These are phyloP conservation scores for Cornus suecica DNA, from an alignment of 148 eudicot genomes.

Conservation along the genomic window DNA sequence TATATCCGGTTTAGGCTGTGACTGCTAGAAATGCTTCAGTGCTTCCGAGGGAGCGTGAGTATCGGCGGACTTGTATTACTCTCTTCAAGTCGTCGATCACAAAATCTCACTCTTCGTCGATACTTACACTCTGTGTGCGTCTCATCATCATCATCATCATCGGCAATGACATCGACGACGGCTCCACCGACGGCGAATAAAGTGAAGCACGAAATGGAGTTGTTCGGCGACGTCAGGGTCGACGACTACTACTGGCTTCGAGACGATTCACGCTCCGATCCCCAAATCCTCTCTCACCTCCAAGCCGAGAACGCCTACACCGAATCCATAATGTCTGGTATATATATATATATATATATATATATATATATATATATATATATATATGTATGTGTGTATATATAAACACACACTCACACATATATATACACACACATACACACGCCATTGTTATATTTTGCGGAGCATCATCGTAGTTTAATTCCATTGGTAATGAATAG, in stretches of 20 bases:
- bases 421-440: too few relatives aligned
- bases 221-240: constrained; percentile 78
- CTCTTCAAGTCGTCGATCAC: neutral
- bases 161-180: neutral
- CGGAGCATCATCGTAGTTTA: too few relatives aligned
- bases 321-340: constrained; percentile 74
- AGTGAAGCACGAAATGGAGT: constrained; percentile 58
- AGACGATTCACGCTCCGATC: constrained; percentile 73
- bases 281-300: constrained; percentile 62
- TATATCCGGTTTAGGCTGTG: too few relatives aligned
- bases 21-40: neutral
- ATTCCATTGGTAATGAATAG: too few relatives aligned
- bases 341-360: too few relatives aligned
- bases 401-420: too few relatives aligned
- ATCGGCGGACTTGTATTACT: neutral
- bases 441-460: too few relatives aligned
- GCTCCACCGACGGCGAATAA: constrained; percentile 62
- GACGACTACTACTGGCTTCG: constrained; percentile 91
- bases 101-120: neutral
- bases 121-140: neutral
- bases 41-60: neutral
- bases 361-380: too few relatives aligned
- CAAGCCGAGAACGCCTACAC: constrained; percentile 59
- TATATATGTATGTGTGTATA: too few relatives aligned
- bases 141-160: neutral